Conservation (phyloP, 2,329 filamentous ascomycete genomes). For the Aspergillus sp. region DNA sequence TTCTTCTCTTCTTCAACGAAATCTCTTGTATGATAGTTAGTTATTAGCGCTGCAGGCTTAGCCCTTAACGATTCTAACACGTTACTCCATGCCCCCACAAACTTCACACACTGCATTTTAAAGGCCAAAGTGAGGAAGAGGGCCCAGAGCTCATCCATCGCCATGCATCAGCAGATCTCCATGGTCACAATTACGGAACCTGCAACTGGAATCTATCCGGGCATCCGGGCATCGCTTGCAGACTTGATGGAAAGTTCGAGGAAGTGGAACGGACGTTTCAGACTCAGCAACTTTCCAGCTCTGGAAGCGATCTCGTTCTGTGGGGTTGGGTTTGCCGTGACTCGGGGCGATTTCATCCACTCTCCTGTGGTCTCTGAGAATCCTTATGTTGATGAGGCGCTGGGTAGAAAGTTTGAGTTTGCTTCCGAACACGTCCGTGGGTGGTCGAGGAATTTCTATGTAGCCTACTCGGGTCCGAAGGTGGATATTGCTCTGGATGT, state of each 20-base stretch:
- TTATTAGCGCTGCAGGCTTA: too few relatives aligned
- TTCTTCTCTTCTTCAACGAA: too few relatives aligned
- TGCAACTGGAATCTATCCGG: background rate
- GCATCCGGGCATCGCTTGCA: background rate
- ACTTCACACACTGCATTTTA: background rate
- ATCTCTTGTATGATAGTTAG: too few relatives aligned
- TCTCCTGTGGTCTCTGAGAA: background rate
- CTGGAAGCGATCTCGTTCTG: background rate
- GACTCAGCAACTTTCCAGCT: background rate
- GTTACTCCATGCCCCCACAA: background rate
- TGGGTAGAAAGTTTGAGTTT: background rate
- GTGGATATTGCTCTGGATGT: background rate
- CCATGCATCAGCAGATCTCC: background rate
- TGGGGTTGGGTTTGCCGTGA: background rate
- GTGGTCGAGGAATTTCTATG: background rate
- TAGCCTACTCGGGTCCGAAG: background rate
- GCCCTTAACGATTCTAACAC: background rate
- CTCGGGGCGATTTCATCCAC: background rate
- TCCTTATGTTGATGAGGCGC: background rate
- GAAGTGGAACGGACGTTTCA: background rate
- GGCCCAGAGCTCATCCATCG: background rate
- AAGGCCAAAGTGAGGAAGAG: background rate
- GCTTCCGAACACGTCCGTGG: background rate
- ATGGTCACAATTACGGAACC: background rate
- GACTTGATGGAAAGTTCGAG: background rate